These are phyloP conservation scores for Macrocystidia cucumis DNA, from an alignment of 1,284 basidiomycete species.

Conservation along the genomic window DNA sequence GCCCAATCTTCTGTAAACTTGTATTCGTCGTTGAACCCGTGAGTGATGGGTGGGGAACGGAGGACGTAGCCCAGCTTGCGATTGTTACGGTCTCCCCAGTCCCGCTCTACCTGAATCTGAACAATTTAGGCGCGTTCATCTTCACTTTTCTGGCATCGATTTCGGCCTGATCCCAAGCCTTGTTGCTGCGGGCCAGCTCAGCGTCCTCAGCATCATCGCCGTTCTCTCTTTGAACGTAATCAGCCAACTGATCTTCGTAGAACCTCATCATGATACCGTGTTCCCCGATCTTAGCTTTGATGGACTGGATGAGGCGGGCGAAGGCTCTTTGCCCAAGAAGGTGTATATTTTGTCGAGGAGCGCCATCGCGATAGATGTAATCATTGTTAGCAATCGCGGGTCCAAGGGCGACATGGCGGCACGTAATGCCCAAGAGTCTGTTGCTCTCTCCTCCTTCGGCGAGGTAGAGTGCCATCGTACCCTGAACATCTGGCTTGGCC, in stretches of 20 bases:
- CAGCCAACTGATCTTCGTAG: constrained; percentile 10
- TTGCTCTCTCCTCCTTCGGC: constrained; percentile 12
- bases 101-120: constrained; percentile 16
- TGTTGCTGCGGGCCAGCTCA: constrained; percentile 5
- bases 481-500: constrained; percentile 15
- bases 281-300: constrained; percentile 12
- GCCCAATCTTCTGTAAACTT: constrained; percentile 24
- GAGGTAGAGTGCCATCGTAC: constrained; percentile 26
- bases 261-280: constrained; percentile 8
- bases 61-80: constrained; percentile 24
- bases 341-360: constrained; percentile 15
- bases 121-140: constrained; percentile 15
- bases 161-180: constrained; percentile 7
- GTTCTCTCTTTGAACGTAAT: constrained; percentile 8
- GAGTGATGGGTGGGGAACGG: constrained; percentile 19
- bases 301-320: constrained; percentile 9
- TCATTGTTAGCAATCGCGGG: constrained; percentile 14
- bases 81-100: constrained; percentile 15
- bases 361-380: constrained; percentile 9
- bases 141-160: constrained; percentile 11
- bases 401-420: constrained; percentile 17
- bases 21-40: constrained; percentile 12
- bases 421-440: constrained; percentile 15
- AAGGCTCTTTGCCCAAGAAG: constrained; percentile 15
- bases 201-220: constrained; percentile 7